Evolutionary conservation across 1,284 basidiomycete species (phyloP), one percentile per base, ranked within the genome.

Genomic region (Ceratobasidium sp.): DNA sequence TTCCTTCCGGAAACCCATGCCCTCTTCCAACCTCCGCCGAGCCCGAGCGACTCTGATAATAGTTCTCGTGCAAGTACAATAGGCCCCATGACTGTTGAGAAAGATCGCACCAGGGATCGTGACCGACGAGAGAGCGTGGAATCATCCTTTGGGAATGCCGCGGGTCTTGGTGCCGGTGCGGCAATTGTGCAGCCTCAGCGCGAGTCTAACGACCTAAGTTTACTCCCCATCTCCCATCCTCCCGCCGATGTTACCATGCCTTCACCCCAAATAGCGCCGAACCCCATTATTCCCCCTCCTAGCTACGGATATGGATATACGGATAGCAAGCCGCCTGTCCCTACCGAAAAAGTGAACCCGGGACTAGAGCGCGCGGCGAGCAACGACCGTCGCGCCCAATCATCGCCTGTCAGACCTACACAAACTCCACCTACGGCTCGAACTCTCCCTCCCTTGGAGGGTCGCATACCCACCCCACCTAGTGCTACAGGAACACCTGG

Each of bases 321-420:
- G 1, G 71, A 74, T n/a, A 50, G 26, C 42, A 74, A 74, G 28
- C 2, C 2, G 12, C 71, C 59, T 3, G 17, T 65, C 50, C 0
- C 54, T 1, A 59, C 71, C 6, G 71, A 74, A 42, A 74, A 74
- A 56, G 7, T 61, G 4, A 26, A 61, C n/a, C 5, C 46, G 26
- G 61, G 46, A 26, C 61, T 74, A 42, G 71, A 74, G n/a, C 71
- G 71, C 13, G 65, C 71, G 48, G 26, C 71, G 5, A 74, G 71
- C 61, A 74, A 74, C 61, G 71, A 74, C 40, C 71, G 71, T 42
- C 71, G 71, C 40, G 71, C 48, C 46, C 71, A 74, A 33, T 38
- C 71, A 52, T 74, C 71, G 26, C 71, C 71, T 48, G 17, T 74
- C 26, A 48, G 59, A 20, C 59, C 61, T 23, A 52, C 61, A 10